These are phyloP conservation scores for Globisporangium orthogonon DNA, from an alignment of 352 stramenopile genomes.

Conservation along the genomic window DNA sequence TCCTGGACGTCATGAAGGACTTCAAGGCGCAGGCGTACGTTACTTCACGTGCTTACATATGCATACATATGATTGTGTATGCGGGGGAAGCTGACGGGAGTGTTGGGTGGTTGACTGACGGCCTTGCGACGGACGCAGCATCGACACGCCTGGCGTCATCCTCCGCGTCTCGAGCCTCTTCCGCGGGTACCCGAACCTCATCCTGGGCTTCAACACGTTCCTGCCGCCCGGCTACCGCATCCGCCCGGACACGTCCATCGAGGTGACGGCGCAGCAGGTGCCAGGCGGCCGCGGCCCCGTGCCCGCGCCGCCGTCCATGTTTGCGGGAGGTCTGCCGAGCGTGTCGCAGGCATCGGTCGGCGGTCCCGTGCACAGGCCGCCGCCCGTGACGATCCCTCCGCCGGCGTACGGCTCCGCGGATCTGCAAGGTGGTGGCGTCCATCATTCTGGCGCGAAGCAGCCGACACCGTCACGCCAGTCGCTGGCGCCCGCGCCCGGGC, in stretches of 20 bases:
- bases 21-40: slow-evolving; percentile 95
- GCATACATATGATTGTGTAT: background rate
- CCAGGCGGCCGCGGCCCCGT: slow-evolving; percentile 19
- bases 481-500: slow-evolving; percentile 22
- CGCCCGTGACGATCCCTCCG: slow-evolving; percentile 64
- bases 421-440: slow-evolving; percentile 20
- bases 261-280: slow-evolving; percentile 68
- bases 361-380: slow-evolving; percentile 35
- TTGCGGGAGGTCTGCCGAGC: slow-evolving; percentile 16
- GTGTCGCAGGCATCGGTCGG: slow-evolving; percentile 29
- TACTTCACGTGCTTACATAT: background rate
- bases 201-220: slow-evolving; percentile 99
- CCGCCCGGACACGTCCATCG: slow-evolving; percentile 75
- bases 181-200: slow-evolving; percentile 97
- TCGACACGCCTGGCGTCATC: slow-evolving; percentile 99
- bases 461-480: slow-evolving; percentile 46
- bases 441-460: slow-evolving; percentile 31
- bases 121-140: slow-evolving; percentile 33
- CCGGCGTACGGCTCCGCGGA: slow-evolving; percentile 55
- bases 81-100: too few species aligned
- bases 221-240: slow-evolving; percentile 92
- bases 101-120: background rate
- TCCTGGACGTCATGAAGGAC: slow-evolving; percentile 99
- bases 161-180: slow-evolving; percentile 97
- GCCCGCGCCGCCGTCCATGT: slow-evolving; percentile 15